Evolutionary conservation across 2,329 filamentous ascomycete species (phyloP), one percentile per base, ranked within the genome.

Genomic region (Monilinia aucupariae): DNA sequence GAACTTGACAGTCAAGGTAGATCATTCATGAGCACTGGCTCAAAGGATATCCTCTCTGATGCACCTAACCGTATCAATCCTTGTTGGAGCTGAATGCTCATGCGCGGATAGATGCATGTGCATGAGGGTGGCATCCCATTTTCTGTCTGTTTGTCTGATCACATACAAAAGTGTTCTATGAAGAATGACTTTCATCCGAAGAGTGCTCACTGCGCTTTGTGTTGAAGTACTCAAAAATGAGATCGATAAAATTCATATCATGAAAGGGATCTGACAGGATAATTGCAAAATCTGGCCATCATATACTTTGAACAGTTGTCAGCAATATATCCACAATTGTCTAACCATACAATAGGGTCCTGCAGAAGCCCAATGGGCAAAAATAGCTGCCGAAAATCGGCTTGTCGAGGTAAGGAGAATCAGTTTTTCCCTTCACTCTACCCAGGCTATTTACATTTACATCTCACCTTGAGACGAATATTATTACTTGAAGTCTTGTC

Each of bases 401-500:
- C 34, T 22, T 48, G 30, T 48, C 10, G 54, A 58, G 54, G 54
- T 58, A 48, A 47, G 54, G n/a, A 45, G 15, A 47, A 34, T n/a
- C n/a, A 30, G 20, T 32, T 47, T 47, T 34, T 41, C 20, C 17
- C 25, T 32, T 47, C n/a, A 6, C 25, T 1, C n/a, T 22, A 8
- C 27, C n/a, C n/a, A n/a, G n/a, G n/a, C n/a, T n/a, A n/a, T n/a
- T n/a, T n/a, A n/a, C n/a, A n/a, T n/a, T 54, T n/a, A 30, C 17
- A 55, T 15, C 30, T 43, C 17, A 43, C 25, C 39, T 55, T 20
- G 17, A 25, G 30, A 30, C 37, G 52, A 55, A 22, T 30, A 4
- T 22, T 48, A 58, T 58, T 34, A 32, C 54, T 48, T 34, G 41
- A 45, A 58, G 54, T 13, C 54, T 58, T 13, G 41, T 58, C 10